Percentiles rank a stretch among this genome's conserved stretches.
These are phyloP conservation scores for Fagopyrum homotropicum DNA, from an alignment of 148 eudicot species.

Conservation along the genomic window DNA sequence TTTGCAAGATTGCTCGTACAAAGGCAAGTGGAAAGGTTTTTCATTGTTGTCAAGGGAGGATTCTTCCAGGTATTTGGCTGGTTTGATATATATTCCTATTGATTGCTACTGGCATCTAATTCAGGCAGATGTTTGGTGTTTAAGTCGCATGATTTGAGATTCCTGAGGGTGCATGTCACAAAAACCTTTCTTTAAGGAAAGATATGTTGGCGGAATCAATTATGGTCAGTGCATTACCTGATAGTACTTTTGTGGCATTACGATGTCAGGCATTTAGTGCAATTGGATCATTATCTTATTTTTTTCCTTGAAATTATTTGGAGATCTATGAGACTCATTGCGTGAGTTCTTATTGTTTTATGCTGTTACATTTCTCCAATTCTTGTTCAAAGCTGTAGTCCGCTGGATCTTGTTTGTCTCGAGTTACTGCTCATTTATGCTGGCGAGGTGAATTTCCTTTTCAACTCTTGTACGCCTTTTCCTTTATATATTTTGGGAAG, in stretches of 20 bases:
- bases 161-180: no score
- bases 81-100: not conserved
- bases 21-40: constrained; percentile 8
- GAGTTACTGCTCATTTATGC: not conserved
- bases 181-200: not conserved
- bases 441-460: not conserved
- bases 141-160: no score
- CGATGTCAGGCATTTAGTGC: not conserved
- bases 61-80: constrained; percentile 1
- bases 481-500: not conserved
- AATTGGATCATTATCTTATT: not conserved
- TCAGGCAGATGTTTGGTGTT: not conserved
- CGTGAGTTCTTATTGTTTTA: not conserved
- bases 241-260: not conserved
- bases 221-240: not conserved
- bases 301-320: not conserved
- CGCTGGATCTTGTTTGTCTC: not conserved
- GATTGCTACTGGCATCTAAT: not conserved
- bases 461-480: not conserved
- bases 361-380: not conserved
- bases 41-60: not conserved
- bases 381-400: not conserved
- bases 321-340: not conserved
- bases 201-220: not conserved
- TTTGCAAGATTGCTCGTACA: constrained; percentile 5